Evolutionary conservation across 352 stramenopile genomes (phyloP), one percentile per base, ranked within the genome.

Genomic region (Aphanomyces invadans): DNA sequence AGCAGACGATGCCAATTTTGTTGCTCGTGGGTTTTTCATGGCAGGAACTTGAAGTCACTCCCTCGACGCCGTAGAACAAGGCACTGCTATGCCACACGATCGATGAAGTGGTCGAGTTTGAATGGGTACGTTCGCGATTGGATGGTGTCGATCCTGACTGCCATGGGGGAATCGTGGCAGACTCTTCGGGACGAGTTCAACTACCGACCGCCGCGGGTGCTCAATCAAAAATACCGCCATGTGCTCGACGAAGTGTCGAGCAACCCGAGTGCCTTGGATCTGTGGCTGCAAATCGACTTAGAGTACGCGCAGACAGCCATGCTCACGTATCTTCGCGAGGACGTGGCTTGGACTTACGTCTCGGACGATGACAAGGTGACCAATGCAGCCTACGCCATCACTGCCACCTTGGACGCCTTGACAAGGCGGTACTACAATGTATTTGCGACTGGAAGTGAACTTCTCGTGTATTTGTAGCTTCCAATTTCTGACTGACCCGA

Each of bases 61-160:
- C n/a, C n/a, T n/a, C n/a, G n/a, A n/a, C n/a, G n/a, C n/a, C n/a
- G 4, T 57, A 67, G 60, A 57, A 46, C 60, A 67, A 67, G 29
- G 1, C 45, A 10, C 28, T 67, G 11, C 26, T 67, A 17, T 67
- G 60, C 36, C 60, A 67, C 32, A 49, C 60, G 2, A 38, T 67
- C 25, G 60, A 67, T 39, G 60, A 67, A 57, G 46, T 67, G n/a
- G 60, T 67, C 17, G 60, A 23, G 3, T 67, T 67, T 57, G 60
- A 67, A 67, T 55, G 46, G 45, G 60, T 67, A 52, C 31, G 45
- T 25, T 26, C 5, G 4, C 21, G 5, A 31, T 23, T 17, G n/a
- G n/a, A n/a, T n/a, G n/a, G n/a, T n/a, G n/a, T n/a, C n/a, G n/a
- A n/a, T n/a, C n/a, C n/a, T n/a, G n/a, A n/a, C n/a, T n/a, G n/a